These are phyloP conservation scores for Phalaenopsis hybrid DNA, from an alignment of 116 monocot species.

Conservation along the genomic window DNA sequence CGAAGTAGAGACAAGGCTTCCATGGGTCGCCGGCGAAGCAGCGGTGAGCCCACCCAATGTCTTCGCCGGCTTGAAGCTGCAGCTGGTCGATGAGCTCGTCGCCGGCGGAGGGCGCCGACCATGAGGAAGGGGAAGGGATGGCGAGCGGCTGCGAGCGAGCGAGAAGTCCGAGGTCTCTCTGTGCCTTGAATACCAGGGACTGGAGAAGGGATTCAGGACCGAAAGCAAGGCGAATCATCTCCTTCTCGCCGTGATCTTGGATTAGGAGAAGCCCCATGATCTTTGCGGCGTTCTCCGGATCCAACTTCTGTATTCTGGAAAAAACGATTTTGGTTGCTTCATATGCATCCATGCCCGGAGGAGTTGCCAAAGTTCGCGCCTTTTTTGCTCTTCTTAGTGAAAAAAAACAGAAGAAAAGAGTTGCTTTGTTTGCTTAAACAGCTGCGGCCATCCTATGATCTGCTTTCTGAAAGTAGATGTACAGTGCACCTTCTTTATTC, in stretches of 20 bases:
- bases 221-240: constrained; percentile 96
- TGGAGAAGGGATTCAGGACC: constrained; percentile 77
- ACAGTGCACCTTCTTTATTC: not conserved
- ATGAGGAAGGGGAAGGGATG: constrained; percentile 9
- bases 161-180: constrained; percentile 45
- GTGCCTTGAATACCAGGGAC: constrained; percentile 53
- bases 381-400: not conserved
- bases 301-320: constrained; percentile 80
- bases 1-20: constrained; percentile 40
- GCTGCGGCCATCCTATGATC: not conserved
- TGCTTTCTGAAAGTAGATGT: not conserved
- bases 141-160: not conserved
- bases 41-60: constrained; percentile 12
- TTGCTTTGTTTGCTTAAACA: not conserved
- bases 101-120: not conserved
- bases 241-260: constrained; percentile 98
- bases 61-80: constrained; percentile 3
- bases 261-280: constrained; percentile 94
- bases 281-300: constrained; percentile 91
- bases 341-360: constrained; percentile 70
- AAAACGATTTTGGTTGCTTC: constrained; percentile 86
- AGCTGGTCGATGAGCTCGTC: constrained; percentile 14
- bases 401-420: not conserved
- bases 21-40: constrained; percentile 18
- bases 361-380: not conserved